These are phyloP conservation scores for Zygotorulaspora danielsina DNA, from an alignment of 805 yeast genomes.

Conservation along the genomic window DNA sequence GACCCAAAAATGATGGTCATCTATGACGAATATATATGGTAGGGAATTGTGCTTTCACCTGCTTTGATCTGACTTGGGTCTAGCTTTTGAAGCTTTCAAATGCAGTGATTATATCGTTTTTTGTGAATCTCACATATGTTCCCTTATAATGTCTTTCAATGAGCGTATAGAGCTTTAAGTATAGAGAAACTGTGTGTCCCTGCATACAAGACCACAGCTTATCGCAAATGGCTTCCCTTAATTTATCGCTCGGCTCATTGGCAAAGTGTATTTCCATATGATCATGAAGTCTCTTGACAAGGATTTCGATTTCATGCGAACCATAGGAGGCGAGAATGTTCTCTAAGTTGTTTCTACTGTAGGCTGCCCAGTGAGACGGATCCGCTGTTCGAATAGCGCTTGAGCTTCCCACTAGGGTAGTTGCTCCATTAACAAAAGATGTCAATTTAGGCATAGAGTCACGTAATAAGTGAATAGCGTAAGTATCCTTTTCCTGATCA, in stretches of 20 bases:
- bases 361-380: slow-evolving; percentile 59
- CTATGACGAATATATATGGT: too few relatives aligned
- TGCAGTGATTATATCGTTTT: slow-evolving; percentile 53
- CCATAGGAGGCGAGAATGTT: slow-evolving; percentile 55
- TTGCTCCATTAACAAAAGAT: slow-evolving; percentile 61
- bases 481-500: slow-evolving; percentile 37
- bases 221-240: slow-evolving; percentile 46
- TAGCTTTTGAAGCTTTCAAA: slow-evolving; percentile 38
- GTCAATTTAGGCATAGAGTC: slow-evolving; percentile 64
- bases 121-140: slow-evolving; percentile 46
- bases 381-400: slow-evolving; percentile 33
- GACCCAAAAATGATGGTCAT: too few relatives aligned
- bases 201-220: slow-evolving; percentile 70
- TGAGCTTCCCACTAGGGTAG: slow-evolving; percentile 43
- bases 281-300: slow-evolving; percentile 51
- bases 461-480: slow-evolving; percentile 45
- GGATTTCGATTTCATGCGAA: slow-evolving; percentile 50
- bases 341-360: slow-evolving; percentile 54
- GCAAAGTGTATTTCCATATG: slow-evolving; percentile 55
- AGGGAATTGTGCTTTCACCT: too few relatives aligned
- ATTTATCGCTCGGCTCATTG: slow-evolving; percentile 20
- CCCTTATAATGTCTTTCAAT: slow-evolving; percentile 55
- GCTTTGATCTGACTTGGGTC: too few relatives aligned
- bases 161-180: slow-evolving; percentile 50
- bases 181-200: slow-evolving; percentile 53